These are phyloP conservation scores for Talaromyces islandicus DNA, from an alignment of 2,329 filamentous ascomycete genomes.

Conservation along the genomic window DNA sequence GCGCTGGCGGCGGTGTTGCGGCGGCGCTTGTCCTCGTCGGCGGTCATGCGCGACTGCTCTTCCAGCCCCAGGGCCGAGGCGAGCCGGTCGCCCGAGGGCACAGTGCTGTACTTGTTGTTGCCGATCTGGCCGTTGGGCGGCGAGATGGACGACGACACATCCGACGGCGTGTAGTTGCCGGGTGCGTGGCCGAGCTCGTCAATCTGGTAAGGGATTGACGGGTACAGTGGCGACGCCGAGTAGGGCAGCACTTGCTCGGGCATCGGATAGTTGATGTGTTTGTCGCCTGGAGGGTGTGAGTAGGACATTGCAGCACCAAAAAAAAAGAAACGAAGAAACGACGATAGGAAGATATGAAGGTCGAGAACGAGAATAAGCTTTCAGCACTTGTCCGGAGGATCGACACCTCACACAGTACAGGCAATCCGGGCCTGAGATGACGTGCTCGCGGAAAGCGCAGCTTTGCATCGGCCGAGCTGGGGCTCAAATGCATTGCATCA, in stretches of 20 bases:
- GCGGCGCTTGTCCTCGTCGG: slow-evolving; percentile 85
- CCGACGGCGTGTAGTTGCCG: slow-evolving; percentile 34
- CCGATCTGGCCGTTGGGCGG: slow-evolving; percentile 34
- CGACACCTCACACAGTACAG: not conserved
- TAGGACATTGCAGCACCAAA: not conserved
- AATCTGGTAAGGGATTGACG: slow-evolving; percentile 30
- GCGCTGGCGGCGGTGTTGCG: slow-evolving; percentile 85
- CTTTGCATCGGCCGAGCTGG: slow-evolving; percentile 3
- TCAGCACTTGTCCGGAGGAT: not conserved
- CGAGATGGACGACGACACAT: slow-evolving; percentile 37
- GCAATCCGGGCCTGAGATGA: not conserved
- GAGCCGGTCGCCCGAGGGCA: slow-evolving; percentile 31
- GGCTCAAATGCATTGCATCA: not conserved
- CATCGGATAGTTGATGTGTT: slow-evolving; percentile 32
- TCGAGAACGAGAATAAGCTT: slow-evolving; percentile 1
- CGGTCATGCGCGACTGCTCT: slow-evolving; percentile 54
- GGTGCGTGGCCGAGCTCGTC: slow-evolving; percentile 24
- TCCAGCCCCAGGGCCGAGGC: slow-evolving; percentile 47
- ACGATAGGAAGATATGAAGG: not conserved
- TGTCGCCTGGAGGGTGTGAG: slow-evolving; percentile 27
- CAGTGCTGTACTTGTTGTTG: slow-evolving; percentile 36
- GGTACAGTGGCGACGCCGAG: slow-evolving; percentile 32
- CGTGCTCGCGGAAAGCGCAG: slow-evolving; percentile 13
- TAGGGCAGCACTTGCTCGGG: slow-evolving; percentile 35
- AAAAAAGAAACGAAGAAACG: not conserved